These are phyloP conservation scores for Ophiorrhiza pumila DNA, from an alignment of 257 asterid species.

Conservation along the genomic window DNA sequence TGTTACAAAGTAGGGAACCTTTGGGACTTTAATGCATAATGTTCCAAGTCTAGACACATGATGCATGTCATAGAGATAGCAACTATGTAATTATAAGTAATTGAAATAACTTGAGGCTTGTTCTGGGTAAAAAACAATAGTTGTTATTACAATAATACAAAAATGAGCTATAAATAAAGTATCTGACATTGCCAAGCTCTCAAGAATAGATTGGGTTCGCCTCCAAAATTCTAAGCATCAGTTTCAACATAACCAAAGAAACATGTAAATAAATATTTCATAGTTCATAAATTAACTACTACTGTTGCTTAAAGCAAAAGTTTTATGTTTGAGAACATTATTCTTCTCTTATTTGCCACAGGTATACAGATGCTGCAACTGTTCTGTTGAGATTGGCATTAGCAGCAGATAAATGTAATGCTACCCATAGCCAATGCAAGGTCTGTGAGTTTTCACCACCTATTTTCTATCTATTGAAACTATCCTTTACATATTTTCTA, in stretches of 20 bases:
- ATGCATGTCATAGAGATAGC: not conserved
- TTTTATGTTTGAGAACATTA: not conserved
- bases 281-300: not conserved
- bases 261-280: not conserved
- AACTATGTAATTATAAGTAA: not conserved
- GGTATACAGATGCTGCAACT: constrained; percentile 89
- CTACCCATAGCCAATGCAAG: constrained; percentile 97
- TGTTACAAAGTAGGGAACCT: not conserved
- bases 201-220: not conserved
- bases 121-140: not conserved
- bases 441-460: constrained; percentile 33
- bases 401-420: constrained; percentile 87
- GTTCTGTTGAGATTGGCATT: constrained; percentile 62
- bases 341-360: constrained; percentile 34
- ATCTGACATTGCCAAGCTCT: not conserved
- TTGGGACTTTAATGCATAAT: not conserved
- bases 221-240: not conserved
- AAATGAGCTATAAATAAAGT: not conserved
- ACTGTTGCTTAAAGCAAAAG: not conserved
- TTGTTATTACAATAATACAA: not conserved
- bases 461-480: constrained; percentile 5
- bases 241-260: not conserved
- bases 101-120: not conserved
- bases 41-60: not conserved
- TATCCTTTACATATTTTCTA: not conserved